Evolutionary conservation across 2,329 filamentous ascomycete species (phyloP).

Genomic region (Ophiostoma triangulosporum): DNA sequence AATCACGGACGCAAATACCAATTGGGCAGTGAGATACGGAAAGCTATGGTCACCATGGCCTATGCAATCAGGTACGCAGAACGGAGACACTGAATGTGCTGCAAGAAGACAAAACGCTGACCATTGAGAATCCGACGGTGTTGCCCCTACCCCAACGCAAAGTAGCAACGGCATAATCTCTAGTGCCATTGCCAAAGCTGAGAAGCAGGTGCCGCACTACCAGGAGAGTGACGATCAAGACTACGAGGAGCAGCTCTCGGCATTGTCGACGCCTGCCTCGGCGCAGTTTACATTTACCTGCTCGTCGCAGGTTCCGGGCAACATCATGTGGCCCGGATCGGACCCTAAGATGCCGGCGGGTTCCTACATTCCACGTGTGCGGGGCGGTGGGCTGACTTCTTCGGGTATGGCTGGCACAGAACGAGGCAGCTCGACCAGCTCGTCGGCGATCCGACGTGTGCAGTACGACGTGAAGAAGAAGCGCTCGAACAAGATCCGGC

Average conservation of each 20-base stretch:
- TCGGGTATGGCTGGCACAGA: not conserved
- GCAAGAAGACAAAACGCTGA: not conserved
- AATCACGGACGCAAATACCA: slow-evolving; percentile 43
- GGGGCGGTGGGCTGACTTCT: not conserved
- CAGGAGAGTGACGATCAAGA: slow-evolving; percentile 47
- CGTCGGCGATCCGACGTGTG: not conserved
- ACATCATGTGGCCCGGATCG: slow-evolving; percentile 49
- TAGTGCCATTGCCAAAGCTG: slow-evolving; percentile 79
- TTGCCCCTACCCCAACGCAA: not conserved
- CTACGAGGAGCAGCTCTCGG: slow-evolving; percentile 52
- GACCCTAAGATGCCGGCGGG: slow-evolving; percentile 6
- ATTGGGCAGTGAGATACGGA: slow-evolving; percentile 36
- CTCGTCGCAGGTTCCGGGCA: slow-evolving; percentile 75
- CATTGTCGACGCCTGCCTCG: slow-evolving; percentile 54
- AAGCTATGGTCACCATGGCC: slow-evolving; percentile 29
- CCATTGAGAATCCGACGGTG: not conserved
- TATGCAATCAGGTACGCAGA: slow-evolving; percentile 6
- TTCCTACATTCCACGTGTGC: not conserved
- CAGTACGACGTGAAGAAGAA: slow-evolving; percentile 35
- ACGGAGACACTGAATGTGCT: slow-evolving; percentile 12
- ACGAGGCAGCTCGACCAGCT: not conserved
- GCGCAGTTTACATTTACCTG: slow-evolving; percentile 96
- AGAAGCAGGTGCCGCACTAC: slow-evolving; percentile 39
- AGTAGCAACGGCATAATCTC: slow-evolving; percentile 70
- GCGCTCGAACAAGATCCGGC: slow-evolving; percentile 51